phyloP scores from a whole-genome alignment of 352 stramenopile genomes.

The Globisporangium megalacanthum region DNA sequence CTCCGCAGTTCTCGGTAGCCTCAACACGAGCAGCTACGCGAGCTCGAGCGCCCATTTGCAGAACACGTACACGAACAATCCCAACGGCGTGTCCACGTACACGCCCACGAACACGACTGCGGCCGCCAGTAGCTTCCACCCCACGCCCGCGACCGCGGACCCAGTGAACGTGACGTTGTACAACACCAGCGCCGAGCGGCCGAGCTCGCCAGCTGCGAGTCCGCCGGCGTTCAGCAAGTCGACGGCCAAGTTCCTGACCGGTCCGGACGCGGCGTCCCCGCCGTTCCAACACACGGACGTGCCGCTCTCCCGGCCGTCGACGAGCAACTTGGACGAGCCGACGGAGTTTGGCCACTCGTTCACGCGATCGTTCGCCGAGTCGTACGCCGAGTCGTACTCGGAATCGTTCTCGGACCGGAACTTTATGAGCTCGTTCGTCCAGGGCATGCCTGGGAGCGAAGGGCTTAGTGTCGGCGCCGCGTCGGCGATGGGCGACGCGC shows the following conservation, averaged over 20 bases:
- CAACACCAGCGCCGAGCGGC: neutral
- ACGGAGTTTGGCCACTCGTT: constrained; percentile 36
- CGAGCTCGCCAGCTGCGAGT: neutral
- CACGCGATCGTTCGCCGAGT: constrained; percentile 35
- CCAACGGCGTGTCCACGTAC: neutral
- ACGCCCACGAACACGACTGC: no score
- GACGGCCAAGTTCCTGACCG: constrained; percentile 12
- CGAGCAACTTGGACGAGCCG: constrained; percentile 46
- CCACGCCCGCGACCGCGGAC: constrained; percentile 1
- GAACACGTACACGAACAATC: constrained; percentile 8
- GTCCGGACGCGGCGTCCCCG: constrained; percentile 15
- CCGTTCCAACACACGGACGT: constrained; percentile 33
- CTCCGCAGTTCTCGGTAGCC: constrained; percentile 10
- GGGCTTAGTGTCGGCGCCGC: constrained; percentile 13
- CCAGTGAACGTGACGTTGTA: constrained; percentile 6
- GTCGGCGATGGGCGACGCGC: constrained; percentile 14
- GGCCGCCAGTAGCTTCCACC: neutral
- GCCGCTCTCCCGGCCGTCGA: constrained; percentile 35
- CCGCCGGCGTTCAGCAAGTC: constrained; percentile 9
- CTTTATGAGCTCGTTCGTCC: constrained; percentile 38
- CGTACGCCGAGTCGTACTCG: constrained; percentile 52
- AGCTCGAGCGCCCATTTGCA: neutral
- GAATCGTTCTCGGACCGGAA: constrained; percentile 38
- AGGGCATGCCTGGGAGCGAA: constrained; percentile 35
- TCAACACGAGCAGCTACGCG: constrained; percentile 11